A percentile compares a stretch with the other conserved stretches of the same genome.
Conservation (phyloP, 768 basidiomycete species). For the Trichaptum fuscoviolaceum region DNA sequence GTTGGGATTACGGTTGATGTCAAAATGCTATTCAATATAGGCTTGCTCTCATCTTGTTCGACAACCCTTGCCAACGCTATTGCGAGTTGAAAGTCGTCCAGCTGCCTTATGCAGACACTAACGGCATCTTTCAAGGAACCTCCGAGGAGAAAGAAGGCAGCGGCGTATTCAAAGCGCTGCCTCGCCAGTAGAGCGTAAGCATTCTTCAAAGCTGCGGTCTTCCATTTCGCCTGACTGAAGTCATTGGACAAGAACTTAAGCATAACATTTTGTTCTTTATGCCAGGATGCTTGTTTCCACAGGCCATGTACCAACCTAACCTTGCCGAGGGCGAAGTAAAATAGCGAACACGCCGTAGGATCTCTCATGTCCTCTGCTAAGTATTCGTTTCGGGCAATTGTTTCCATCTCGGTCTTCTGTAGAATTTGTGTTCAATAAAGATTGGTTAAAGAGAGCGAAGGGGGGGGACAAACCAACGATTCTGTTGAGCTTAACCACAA, state of each 20-base stretch:
- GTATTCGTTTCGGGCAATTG: slow-evolving; percentile 89
- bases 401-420: slow-evolving; percentile 78
- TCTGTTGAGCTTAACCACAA: slow-evolving; percentile 84
- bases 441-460: not conserved
- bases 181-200: slow-evolving; percentile 90
- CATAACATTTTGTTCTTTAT: slow-evolving; percentile 85
- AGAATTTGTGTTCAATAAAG: not conserved
- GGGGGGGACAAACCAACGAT: slow-evolving; percentile 52
- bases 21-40: slow-evolving; percentile 65
- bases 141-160: slow-evolving; percentile 94
- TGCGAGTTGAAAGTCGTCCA: slow-evolving; percentile 88
- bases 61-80: slow-evolving; percentile 79
- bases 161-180: slow-evolving; percentile 92
- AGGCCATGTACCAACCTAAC: slow-evolving; percentile 88
- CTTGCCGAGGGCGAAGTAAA: slow-evolving; percentile 94
- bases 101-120: slow-evolving; percentile 80
- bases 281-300: slow-evolving; percentile 94
- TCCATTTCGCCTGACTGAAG: slow-evolving; percentile 80
- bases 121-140: slow-evolving; percentile 87
- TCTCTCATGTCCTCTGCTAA: slow-evolving; percentile 84
- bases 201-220: slow-evolving; percentile 92
- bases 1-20: slow-evolving; percentile 72
- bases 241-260: slow-evolving; percentile 90
- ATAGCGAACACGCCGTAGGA: slow-evolving; percentile 83
- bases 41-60: slow-evolving; percentile 79